Conservation (phyloP, 1,284 basidiomycete genomes). For the Sanghuangporus sanghuang region DNA sequence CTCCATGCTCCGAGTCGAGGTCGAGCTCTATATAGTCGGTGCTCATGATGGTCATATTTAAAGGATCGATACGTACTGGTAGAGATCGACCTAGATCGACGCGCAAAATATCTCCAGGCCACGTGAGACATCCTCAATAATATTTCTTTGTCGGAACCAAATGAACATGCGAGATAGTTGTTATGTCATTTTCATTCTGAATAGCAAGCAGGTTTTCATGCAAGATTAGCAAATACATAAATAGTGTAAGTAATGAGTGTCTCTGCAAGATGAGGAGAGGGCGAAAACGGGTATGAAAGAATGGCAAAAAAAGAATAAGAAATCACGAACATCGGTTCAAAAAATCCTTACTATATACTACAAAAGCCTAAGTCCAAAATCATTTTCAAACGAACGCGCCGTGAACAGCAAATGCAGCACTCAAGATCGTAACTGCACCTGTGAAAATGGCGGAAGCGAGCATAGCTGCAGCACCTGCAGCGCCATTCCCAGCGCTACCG, state of each 20-base stretch:
- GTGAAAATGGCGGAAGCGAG: conserved; percentile 12
- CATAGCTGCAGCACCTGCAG: neutral
- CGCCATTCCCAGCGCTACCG: conserved; percentile 29
- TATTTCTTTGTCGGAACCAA: too few relatives aligned
- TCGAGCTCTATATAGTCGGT: neutral
- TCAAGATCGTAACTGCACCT: conserved; percentile 1
- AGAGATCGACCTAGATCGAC: neutral
- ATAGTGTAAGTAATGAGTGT: neutral
- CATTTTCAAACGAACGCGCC: conserved; percentile 1
- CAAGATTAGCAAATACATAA: neutral
- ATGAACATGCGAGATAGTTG: too few relatives aligned
- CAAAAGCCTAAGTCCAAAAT: neutral
- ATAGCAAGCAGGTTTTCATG: neutral
- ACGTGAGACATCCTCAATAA: neutral
- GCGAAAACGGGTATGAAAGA: neutral
- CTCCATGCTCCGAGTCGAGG: neutral
- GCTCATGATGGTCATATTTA: neutral
- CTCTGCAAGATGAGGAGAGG: neutral
- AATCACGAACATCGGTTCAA: neutral
- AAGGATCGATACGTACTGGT: neutral
- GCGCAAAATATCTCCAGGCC: neutral
- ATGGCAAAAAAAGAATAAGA: neutral
- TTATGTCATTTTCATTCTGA: neutral
- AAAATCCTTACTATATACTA: neutral
- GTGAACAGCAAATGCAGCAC: conserved; percentile 1